These are phyloP conservation scores for Cryptosporidium baileyi DNA, from an alignment of 169 alveolate species.

Conservation along the genomic window DNA sequence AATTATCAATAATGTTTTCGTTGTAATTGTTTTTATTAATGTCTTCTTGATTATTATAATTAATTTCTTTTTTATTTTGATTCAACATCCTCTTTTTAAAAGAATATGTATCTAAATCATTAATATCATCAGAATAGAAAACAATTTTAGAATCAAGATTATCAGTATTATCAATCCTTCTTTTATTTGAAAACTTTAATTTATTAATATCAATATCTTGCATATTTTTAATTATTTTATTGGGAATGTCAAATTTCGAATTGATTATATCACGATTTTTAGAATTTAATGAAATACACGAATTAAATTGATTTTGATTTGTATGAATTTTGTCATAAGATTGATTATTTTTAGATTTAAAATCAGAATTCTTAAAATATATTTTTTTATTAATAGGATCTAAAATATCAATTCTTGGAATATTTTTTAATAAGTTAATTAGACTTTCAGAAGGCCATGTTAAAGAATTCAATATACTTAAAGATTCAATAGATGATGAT, in stretches of 20 bases:
- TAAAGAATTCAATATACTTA: conserved; percentile 15
- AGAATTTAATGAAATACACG: background rate
- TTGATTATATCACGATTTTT: conserved; percentile 7
- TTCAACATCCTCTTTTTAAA: too few species aligned
- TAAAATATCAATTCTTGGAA: conserved; percentile 35
- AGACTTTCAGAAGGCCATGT: conserved; percentile 41
- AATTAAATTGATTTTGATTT: background rate
- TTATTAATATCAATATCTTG: conserved; percentile 31
- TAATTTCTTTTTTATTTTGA: too few species aligned
- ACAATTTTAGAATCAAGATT: too few species aligned
- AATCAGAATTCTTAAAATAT: background rate
- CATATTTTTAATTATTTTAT: background rate
- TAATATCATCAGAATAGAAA: too few species aligned
- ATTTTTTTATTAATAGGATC: conserved; percentile 24
- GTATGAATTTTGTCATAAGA: background rate
- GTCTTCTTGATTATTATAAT: too few species aligned
- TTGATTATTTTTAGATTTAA: background rate
- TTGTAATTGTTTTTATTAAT: too few species aligned
- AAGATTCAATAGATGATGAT: conserved; percentile 21
- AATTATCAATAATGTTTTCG: too few species aligned
- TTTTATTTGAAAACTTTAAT: background rate
- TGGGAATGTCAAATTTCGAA: background rate
- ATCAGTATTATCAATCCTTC: background rate
- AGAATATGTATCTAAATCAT: background rate
- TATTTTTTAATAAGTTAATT: background rate